A percentile compares a stretch with the other conserved stretches of the same genome.
phyloP scores from a whole-genome alignment of 148 eudicot genomes.

The Chenopodium suecicum region DNA sequence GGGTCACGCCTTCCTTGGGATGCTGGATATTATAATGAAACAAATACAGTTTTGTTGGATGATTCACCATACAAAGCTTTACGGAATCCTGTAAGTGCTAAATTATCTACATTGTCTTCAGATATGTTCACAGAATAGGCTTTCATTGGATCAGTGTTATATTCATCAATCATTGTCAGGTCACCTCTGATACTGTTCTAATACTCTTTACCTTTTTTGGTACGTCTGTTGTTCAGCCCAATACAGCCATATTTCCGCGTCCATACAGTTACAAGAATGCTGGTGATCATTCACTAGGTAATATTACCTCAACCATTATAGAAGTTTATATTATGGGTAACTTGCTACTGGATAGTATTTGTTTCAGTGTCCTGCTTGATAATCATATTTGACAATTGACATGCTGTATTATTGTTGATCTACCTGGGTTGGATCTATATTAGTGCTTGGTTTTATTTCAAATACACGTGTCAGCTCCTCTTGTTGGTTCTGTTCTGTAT shows the following conservation, averaged over 20 bases:
- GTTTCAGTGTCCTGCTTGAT: not conserved
- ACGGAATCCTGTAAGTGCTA: conserved; percentile 68
- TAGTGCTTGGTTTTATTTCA: not conserved
- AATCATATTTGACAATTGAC: not conserved
- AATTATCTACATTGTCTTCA: not conserved
- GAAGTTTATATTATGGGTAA: not conserved
- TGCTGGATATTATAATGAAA: conserved; percentile 58
- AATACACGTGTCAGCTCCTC: not conserved
- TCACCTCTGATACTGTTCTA: conserved; percentile 1
- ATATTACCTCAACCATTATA: conserved; percentile 15
- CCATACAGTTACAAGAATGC: conserved; percentile 44
- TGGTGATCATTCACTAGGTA: conserved; percentile 64
- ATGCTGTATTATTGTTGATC: not conserved
- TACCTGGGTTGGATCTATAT: not conserved
- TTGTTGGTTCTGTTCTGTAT: not conserved
- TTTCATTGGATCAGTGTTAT: not conserved
- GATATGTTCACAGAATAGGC: not conserved
- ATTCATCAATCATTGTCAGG: not conserved
- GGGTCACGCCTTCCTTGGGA: conserved; percentile 67
- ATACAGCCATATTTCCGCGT: conserved; percentile 72
- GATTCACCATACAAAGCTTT: conserved; percentile 95
- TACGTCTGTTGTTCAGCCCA: conserved; percentile 38
- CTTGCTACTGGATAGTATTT: not conserved
- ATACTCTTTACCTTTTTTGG: not conserved
- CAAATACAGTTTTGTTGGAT: conserved; percentile 80